A percentile compares a stretch with the other conserved stretches of the same genome.
Evolutionary conservation across 495 filamentous ascomycete genomes (phyloP).

Genomic region (Neurospora discreta): DNA sequence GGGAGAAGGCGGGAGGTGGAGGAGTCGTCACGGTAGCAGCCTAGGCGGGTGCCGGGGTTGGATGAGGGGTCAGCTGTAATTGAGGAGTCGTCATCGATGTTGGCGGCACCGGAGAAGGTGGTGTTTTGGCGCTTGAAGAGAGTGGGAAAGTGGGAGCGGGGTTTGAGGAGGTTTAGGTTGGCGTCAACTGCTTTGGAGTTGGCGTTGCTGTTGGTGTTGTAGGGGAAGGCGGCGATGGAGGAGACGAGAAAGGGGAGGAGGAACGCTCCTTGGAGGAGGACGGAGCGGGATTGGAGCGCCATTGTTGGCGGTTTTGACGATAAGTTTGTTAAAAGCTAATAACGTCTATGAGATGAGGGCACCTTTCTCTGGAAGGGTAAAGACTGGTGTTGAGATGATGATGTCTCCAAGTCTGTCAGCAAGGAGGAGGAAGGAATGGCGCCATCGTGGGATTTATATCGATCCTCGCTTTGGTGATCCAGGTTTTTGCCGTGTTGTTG

Average conservation of each 20-base stretch:
- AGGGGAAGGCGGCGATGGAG: background rate
- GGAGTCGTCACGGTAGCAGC: constrained; percentile 22
- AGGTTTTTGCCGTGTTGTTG: background rate
- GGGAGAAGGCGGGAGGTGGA: constrained; percentile 39
- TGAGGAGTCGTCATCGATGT: background rate
- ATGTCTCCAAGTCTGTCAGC: background rate
- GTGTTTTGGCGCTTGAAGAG: background rate
- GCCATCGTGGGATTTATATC: background rate
- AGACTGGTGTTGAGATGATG: background rate
- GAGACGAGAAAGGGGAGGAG: background rate
- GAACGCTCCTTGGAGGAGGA: background rate
- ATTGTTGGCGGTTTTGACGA: background rate
- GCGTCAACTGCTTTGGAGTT: background rate
- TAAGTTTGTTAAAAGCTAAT: too few relatives aligned
- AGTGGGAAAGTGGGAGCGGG: background rate
- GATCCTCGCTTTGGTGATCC: background rate
- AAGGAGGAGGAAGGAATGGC: background rate
- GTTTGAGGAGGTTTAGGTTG: background rate
- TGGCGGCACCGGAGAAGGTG: background rate
- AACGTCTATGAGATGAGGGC: background rate
- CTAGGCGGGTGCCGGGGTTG: constrained; percentile 13
- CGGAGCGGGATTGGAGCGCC: background rate
- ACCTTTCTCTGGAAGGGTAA: background rate
- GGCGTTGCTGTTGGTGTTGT: background rate
- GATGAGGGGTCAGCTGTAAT: background rate